Evolutionary conservation across 805 yeast genomes (phyloP), one percentile per base, ranked within the genome.

Genomic region (Wickerhamomyces rabaulensis): DNA sequence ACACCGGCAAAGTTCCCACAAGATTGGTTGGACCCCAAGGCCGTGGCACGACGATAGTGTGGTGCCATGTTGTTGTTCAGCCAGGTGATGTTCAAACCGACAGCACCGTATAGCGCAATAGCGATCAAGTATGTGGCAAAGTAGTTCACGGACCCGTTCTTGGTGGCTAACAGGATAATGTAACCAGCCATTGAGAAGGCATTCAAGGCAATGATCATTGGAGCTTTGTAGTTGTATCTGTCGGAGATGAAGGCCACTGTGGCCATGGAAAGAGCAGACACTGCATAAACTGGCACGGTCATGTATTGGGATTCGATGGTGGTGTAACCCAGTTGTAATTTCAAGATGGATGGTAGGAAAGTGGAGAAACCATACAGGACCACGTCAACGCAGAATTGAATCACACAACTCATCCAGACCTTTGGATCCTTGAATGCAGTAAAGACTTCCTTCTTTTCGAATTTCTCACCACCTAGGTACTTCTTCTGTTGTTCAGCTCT

Each of bases 1-100:
- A 68, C 72, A 44, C 79, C 79, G 6, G 77, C 65, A 23, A 68
- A 48, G 50, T 74, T 74, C 9, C 78, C 78, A 16, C 73, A 47
- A 2, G 73, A 63, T 52, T 71, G 76, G 44, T 74, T 70, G 31
- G 62, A 44, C 9, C 73, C 76, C 42, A 73, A 55, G 5, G 73
- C 66, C 3, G 74, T 63, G 9, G 73, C 70, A 55, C 76, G 64
- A 45, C 68, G 68, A 58, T 66, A 71, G 45, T 63, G 65, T 9
- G 73, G 73, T 2, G 75, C 70, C 31, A 65, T 60, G 47, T 74
- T 75, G 33, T 63, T 62, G 21, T 67, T 63, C 9, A 69, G 50
- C 79, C 79, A 75, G 1, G 72, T 61, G 21, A 69, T 58, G 50
- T 70, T 72, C 31, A 72, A 40, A 19, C 71, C 72, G 4, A 71